Evolutionary conservation across 2,329 filamentous ascomycete genomes (phyloP).

Genomic region (Colletotrichum brevisporum): DNA sequence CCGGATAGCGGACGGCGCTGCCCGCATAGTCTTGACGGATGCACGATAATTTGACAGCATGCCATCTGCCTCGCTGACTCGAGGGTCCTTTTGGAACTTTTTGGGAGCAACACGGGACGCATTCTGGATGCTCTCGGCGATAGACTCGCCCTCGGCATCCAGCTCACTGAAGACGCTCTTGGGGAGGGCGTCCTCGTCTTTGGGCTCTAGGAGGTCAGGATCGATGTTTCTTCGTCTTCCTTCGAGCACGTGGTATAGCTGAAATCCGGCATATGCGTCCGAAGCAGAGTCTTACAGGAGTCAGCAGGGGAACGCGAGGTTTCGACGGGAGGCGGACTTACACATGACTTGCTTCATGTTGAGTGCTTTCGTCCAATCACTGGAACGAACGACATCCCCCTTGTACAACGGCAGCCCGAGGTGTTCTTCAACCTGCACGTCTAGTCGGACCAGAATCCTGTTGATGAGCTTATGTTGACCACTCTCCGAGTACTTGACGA

Average conservation of each 20-base stretch:
- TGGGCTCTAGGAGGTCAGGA: slow-evolving; percentile 80
- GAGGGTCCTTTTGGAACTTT: slow-evolving; percentile 53
- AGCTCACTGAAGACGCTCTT: slow-evolving; percentile 52
- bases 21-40: slow-evolving; percentile 45
- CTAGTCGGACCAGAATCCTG: slow-evolving; percentile 75
- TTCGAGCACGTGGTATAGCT: slow-evolving; percentile 81
- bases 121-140: slow-evolving; percentile 37
- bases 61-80: slow-evolving; percentile 60
- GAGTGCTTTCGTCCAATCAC: slow-evolving; percentile 80
- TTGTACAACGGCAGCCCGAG: slow-evolving; percentile 84
- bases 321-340: slow-evolving; percentile 59
- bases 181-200: slow-evolving; percentile 75
- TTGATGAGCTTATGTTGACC: slow-evolving; percentile 71
- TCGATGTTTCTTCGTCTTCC: slow-evolving; percentile 74
- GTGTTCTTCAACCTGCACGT: slow-evolving; percentile 78
- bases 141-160: slow-evolving; percentile 37
- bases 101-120: slow-evolving; percentile 23
- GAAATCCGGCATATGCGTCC: slow-evolving; percentile 84
- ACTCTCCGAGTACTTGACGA: slow-evolving; percentile 76
- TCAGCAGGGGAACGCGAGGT: slow-evolving; percentile 43
- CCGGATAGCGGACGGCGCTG: slow-evolving; percentile 58
- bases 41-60: slow-evolving; percentile 54
- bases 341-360: slow-evolving; percentile 75
- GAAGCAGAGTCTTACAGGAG: slow-evolving; percentile 76
- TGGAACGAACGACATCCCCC: slow-evolving; percentile 75